phyloP scores from a whole-genome alignment of 2,329 filamentous ascomycete species.

The Ceratocystis cacaofunesta region DNA sequence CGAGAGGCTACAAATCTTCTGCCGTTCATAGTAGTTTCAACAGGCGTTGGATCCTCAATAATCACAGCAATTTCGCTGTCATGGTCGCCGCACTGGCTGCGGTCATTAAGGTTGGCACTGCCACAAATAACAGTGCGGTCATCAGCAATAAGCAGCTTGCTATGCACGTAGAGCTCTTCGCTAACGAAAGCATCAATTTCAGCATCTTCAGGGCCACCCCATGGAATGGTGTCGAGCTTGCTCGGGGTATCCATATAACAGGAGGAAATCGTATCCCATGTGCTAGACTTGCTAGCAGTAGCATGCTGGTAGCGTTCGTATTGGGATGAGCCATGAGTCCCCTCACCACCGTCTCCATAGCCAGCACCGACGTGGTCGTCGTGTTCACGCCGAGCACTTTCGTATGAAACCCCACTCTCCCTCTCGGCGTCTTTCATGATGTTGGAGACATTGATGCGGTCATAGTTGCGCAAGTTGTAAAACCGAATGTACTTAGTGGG shows the following conservation, averaged over 20 bases:
- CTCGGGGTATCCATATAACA: conserved; percentile 73
- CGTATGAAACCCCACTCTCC: conserved; percentile 51
- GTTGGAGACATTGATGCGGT: conserved; percentile 59
- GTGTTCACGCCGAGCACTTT: conserved; percentile 47
- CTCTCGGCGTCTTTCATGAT: conserved; percentile 47
- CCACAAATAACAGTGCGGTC: conserved; percentile 72
- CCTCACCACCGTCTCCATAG: conserved; percentile 26
- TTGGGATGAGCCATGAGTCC: conserved; percentile 28
- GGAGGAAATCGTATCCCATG: conserved; percentile 58
- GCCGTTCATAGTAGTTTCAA: conserved; percentile 62
- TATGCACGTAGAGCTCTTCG: conserved; percentile 49
- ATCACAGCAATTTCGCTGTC: conserved; percentile 85
- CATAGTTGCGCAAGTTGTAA: conserved; percentile 74
- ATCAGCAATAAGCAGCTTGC: conserved; percentile 65
- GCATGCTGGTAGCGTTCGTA: conserved; percentile 62
- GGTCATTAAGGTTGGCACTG: conserved; percentile 43
- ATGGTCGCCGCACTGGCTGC: conserved; percentile 66
- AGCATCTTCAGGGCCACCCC: conserved; percentile 38
- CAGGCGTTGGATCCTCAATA: conserved; percentile 59
- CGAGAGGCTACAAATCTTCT: conserved; percentile 54
- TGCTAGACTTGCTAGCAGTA: conserved; percentile 24
- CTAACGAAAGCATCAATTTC: conserved; percentile 48
- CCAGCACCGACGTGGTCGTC: conserved; percentile 41
- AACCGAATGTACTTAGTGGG: conserved; percentile 63
- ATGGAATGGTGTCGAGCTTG: conserved; percentile 46